These are phyloP conservation scores for Omphalotus guepiniiformis DNA, from an alignment of 768 basidiomycete genomes.

Conservation along the genomic window DNA sequence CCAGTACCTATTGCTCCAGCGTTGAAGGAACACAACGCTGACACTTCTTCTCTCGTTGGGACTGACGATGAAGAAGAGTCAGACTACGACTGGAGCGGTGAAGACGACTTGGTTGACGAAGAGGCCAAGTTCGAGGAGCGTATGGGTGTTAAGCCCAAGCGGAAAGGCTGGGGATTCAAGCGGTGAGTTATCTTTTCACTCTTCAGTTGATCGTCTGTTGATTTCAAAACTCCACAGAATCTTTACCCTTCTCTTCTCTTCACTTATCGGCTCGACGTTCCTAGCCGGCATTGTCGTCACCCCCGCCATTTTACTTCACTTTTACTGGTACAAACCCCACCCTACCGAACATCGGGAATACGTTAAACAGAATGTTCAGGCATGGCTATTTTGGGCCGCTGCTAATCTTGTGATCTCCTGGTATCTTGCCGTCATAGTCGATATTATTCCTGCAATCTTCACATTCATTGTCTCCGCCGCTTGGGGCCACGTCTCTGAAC, in stretches of 20 bases:
- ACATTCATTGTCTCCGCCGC: constrained; percentile 49
- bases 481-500: constrained; percentile 78
- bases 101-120: constrained; percentile 71
- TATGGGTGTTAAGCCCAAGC: constrained; percentile 48
- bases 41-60: constrained; percentile 40
- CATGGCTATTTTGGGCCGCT: constrained; percentile 82
- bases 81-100: constrained; percentile 75
- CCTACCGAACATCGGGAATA: constrained; percentile 52
- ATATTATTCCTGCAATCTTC: constrained; percentile 56
- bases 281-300: constrained; percentile 58
- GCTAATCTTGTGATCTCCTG: constrained; percentile 75
- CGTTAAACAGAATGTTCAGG: constrained; percentile 62
- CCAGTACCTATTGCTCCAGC: constrained; percentile 17
- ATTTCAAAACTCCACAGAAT: constrained; percentile 34
- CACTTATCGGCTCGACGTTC: constrained; percentile 67
- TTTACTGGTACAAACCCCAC: constrained; percentile 66
- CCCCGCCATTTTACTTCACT: constrained; percentile 60
- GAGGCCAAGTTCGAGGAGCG: constrained; percentile 61
- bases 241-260: constrained; percentile 60
- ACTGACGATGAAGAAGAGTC: constrained; percentile 54
- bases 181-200: constrained; percentile 34
- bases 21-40: constrained; percentile 17
- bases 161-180: constrained; percentile 46
- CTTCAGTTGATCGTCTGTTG: neutral
- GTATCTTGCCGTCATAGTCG: constrained; percentile 70